Evolutionary conservation across 495 filamentous ascomycete species (phyloP), one percentile per base, ranked within the genome.

Genomic region (Platismatia glauca): DNA sequence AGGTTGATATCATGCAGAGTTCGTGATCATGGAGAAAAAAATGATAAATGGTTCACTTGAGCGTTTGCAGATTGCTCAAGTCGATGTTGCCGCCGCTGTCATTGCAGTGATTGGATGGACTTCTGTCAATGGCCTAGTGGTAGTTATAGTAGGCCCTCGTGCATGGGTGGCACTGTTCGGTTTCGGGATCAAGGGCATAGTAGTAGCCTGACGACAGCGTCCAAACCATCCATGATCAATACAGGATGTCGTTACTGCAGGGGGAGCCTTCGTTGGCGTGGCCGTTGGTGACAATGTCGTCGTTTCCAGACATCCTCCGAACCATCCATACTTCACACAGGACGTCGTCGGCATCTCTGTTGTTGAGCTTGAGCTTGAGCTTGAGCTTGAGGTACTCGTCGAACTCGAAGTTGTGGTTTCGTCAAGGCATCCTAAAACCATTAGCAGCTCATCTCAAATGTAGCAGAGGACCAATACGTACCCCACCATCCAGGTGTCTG

Each of bases 251-350:
- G 89, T 91, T 53, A 53, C 13, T 33, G 48, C 50, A 31, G 50
- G 50, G 20, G 27, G 33, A 7, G 50, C 50, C 29, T 53, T 33
- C 50, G 50, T 53, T 33, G 61, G 35, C 27, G 58, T 38, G n/a
- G 57, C 48, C 0, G 61, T 66, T 38, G 61, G 48, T 35, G 61
- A 64, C 34, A 63, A 33, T 18, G 65, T 66, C 7, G 61, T 64
- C n/a, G 65, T 63, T 27, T 67, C 67, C 12, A 69, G 46, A 64
- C 67, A 69, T 5, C 64, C 58, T 59, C 80, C 80, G 60, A 80
- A 82, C 77, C 78, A 82, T 20, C 91, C 91, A 58, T 91, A 91
- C 8, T 89, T 93, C 68, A 89, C 83, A 75, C 91, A 96, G 0
- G 91, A 94, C 56, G 85, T 83, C 7, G 90, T 91, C n/a, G 73